Evolutionary conservation across 1,284 basidiomycete species (phyloP).

Genomic region (Abortiporus biennis): DNA sequence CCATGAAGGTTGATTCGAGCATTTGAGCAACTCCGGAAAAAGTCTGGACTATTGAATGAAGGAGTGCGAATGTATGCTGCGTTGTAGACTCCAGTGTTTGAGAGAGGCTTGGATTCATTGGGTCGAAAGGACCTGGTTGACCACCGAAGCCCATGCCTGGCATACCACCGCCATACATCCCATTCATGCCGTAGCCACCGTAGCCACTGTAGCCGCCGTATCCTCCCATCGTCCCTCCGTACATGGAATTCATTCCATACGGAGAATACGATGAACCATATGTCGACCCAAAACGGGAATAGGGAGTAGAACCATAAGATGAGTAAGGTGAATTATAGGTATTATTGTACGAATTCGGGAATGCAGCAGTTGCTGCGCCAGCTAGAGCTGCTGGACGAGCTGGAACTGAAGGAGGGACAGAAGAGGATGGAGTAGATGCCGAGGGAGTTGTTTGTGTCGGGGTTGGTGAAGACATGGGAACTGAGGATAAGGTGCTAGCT

Average conservation of each 20-base stretch:
- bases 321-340: conserved; percentile 33
- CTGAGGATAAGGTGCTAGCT: conserved; percentile 17
- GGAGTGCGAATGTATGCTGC: conserved; percentile 87
- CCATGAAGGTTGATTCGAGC: conserved; percentile 98
- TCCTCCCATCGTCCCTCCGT: conserved; percentile 26
- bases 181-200: conserved; percentile 28
- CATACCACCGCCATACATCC: conserved; percentile 36
- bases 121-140: conserved; percentile 42
- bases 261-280: conserved; percentile 25
- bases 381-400: conserved; percentile 33
- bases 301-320: conserved; percentile 35
- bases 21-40: conserved; percentile 97
- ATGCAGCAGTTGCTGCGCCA: conserved; percentile 16
- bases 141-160: conserved; percentile 27
- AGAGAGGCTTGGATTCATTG: conserved; percentile 63
- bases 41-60: conserved; percentile 94
- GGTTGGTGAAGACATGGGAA: conserved; percentile 3
- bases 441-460: conserved; percentile 9
- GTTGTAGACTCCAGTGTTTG: conserved; percentile 88
- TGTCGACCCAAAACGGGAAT: conserved; percentile 37
- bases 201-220: conserved; percentile 24
- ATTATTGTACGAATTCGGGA: conserved; percentile 13
- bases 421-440: conserved; percentile 20
- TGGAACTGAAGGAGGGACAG: conserved; percentile 27
- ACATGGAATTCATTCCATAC: conserved; percentile 37